Evolutionary conservation across 495 filamentous ascomycete species (phyloP), one percentile per base, ranked within the genome.

Genomic region (Hypoxylon trugodes): DNA sequence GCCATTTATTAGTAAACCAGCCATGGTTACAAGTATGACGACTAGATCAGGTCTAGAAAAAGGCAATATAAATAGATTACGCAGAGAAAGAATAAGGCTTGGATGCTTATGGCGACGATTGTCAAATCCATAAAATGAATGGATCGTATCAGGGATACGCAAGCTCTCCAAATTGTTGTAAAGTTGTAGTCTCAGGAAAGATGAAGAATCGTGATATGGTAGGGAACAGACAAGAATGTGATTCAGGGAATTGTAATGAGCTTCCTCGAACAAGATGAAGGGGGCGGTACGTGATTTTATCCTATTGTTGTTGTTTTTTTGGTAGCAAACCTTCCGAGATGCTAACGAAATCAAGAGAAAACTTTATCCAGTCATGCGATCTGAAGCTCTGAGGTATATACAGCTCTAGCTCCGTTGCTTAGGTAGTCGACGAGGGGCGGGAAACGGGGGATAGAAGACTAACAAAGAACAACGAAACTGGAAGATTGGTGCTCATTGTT

Each of bases 351-450:
- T n/a, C n/a, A n/a, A 50, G 36, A 4, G 40, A n/a, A 59, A 59
- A 41, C 26, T 42, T 59, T 36, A 52, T 52, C 30, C 54, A 15
- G 43, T 46, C 32, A 48, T 56, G 50, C 28, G 12, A 59, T 55
- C 22, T 16, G 33, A 49, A 41, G 65, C 22, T 58, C 51, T 56
- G 50, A 57, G 38, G 56, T 25, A 35, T 40, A 56, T 16, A 60
- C 61, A 52, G 47, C 6, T 16, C 6, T 16, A 28, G 6, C 45
- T 10, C 41, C 30, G 33, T 49, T 30, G 24, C 46, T 19, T 59
- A 55, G 21, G 33, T 24, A 12, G 36, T 35, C 3, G 15, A n/a
- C 50, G 42, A 13, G n/a, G n/a, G n/a, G n/a, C n/a, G n/a, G n/a
- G n/a, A n/a, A n/a, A n/a, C n/a, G n/a, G n/a, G n/a, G n/a, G n/a